Evolutionary conservation across 1,284 basidiomycete genomes (phyloP).

Genomic region (Naganishia sp.): DNA sequence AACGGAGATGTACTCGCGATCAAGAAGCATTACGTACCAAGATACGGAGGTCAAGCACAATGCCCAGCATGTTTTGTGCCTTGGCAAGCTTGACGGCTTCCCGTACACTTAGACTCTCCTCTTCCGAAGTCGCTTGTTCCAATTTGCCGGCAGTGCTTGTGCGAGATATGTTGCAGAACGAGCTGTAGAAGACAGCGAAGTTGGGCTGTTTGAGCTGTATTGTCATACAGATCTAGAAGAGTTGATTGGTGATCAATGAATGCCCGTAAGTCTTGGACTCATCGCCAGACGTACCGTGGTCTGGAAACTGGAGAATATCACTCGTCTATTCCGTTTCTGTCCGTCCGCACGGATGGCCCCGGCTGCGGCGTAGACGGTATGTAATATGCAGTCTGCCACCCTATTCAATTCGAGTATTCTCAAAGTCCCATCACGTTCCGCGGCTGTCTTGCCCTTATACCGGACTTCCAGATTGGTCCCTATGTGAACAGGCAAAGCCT

Average conservation of each 20-base stretch:
- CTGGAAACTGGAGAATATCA: constrained; percentile 84
- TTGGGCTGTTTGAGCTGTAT: constrained; percentile 89
- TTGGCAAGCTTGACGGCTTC: constrained; percentile 94
- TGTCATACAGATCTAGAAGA: constrained; percentile 65
- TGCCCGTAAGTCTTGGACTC: too few relatives aligned
- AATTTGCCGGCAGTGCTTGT: constrained; percentile 36
- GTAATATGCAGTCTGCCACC: constrained; percentile 78
- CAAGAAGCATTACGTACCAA: constrained; percentile 61
- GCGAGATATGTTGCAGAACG: constrained; percentile 72
- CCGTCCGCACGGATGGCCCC: constrained; percentile 55
- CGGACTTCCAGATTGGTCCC: constrained; percentile 80
- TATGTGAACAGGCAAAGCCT: constrained; percentile 71
- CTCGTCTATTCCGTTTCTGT: constrained; percentile 60
- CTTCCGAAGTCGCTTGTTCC: constrained; percentile 50
- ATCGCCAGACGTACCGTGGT: constrained; percentile 67
- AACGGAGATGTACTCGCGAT: background rate
- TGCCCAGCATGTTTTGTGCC: constrained; percentile 87
- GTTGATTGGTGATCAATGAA: background rate
- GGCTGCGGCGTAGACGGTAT: constrained; percentile 70
- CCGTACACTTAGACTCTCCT: constrained; percentile 67
- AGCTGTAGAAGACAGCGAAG: constrained; percentile 91
- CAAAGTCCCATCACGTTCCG: constrained; percentile 57
- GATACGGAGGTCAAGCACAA: constrained; percentile 86
- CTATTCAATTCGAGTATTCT: constrained; percentile 68
- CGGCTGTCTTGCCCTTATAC: constrained; percentile 60